A percentile compares a stretch with the other conserved stretches of the same genome.
phyloP scores from a whole-genome alignment of 2,329 filamentous ascomycete genomes.

The Alternaria novae-zelandiae region DNA sequence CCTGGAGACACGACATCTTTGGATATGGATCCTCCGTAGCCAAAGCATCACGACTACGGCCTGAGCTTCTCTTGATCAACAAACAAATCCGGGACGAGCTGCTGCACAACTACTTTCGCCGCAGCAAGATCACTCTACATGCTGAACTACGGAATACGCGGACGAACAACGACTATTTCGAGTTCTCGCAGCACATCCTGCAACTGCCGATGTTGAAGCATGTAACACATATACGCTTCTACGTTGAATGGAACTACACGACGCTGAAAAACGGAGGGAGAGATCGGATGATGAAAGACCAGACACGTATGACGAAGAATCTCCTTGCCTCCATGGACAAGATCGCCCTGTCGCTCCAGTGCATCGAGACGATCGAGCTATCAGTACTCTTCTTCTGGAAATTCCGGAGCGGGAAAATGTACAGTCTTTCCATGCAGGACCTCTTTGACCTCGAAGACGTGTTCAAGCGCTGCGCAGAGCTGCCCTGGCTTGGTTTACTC shows the following conservation, averaged over 20 bases:
- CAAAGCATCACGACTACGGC: slow-evolving; percentile 26
- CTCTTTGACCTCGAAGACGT: slow-evolving; percentile 45
- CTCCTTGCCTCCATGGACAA: slow-evolving; percentile 42
- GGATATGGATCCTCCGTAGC: slow-evolving; percentile 38
- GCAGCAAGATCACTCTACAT: slow-evolving; percentile 42
- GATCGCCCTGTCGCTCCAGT: slow-evolving; percentile 30
- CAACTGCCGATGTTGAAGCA: slow-evolving; percentile 36
- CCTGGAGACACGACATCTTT: slow-evolving; percentile 44
- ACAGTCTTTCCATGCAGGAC: slow-evolving; percentile 44
- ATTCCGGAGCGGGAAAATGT: slow-evolving; percentile 39
- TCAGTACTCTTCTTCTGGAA: slow-evolving; percentile 47
- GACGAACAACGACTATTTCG: slow-evolving; percentile 40
- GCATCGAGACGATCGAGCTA: slow-evolving; percentile 39
- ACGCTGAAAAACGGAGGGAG: slow-evolving; percentile 27
- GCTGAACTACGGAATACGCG: slow-evolving; percentile 42
- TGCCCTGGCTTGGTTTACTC: slow-evolving; percentile 38
- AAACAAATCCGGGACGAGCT: slow-evolving; percentile 40
- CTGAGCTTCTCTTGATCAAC: slow-evolving; percentile 38
- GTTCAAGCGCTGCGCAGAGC: slow-evolving; percentile 42
- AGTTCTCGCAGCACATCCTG: slow-evolving; percentile 44
- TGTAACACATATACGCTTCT: slow-evolving; percentile 41
- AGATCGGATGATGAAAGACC: slow-evolving; percentile 29
- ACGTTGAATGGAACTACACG: slow-evolving; percentile 46
- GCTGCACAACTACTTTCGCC: slow-evolving; percentile 34
- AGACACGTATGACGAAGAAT: slow-evolving; percentile 39